Conservation (phyloP, 2,329 filamentous ascomycete species). For the Intubia oerlemansii region DNA sequence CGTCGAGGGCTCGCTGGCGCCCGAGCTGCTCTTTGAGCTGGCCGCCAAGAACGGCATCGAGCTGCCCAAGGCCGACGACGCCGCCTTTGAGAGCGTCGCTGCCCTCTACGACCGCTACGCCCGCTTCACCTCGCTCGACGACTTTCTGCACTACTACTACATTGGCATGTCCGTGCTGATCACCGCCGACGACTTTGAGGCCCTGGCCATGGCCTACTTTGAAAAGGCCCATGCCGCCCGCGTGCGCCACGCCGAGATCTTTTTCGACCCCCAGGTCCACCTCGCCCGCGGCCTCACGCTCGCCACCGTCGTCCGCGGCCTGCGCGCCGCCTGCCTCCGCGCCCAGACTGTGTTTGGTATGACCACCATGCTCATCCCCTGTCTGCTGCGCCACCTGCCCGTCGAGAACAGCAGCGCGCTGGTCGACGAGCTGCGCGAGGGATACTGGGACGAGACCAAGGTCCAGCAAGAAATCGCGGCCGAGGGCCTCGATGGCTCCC, state of each 20-base stretch:
- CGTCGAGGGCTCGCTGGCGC: slow-evolving; percentile 54
- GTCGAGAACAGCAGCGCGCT: slow-evolving; percentile 29
- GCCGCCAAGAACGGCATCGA: slow-evolving; percentile 42
- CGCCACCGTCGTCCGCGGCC: slow-evolving; percentile 40
- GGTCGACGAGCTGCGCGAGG: slow-evolving; percentile 19
- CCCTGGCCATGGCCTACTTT: slow-evolving; percentile 53
- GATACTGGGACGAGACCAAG: slow-evolving; percentile 17
- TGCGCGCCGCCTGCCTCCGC: slow-evolving; percentile 34
- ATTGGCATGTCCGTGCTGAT: slow-evolving; percentile 51
- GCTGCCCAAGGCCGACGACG: slow-evolving; percentile 31
- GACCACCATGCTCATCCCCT: slow-evolving; percentile 45
- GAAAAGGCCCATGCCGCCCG: slow-evolving; percentile 38
- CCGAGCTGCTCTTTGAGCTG: slow-evolving; percentile 46
- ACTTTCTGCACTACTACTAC: slow-evolving; percentile 60
- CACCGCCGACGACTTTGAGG: slow-evolving; percentile 45
- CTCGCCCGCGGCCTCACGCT: slow-evolving; percentile 39
- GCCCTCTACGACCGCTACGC: slow-evolving; percentile 42
- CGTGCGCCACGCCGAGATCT: slow-evolving; percentile 54
- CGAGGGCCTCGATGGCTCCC: slow-evolving; percentile 3
- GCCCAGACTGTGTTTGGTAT: slow-evolving; percentile 43
- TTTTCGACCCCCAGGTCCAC: slow-evolving; percentile 67
- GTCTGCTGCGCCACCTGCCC: slow-evolving; percentile 50
- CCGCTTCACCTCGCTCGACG: slow-evolving; percentile 47
- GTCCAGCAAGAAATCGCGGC: slow-evolving; percentile 3
- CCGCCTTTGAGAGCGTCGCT: slow-evolving; percentile 38